Evolutionary conservation across 768 basidiomycete species (phyloP).

Genomic region (Filobasidium floriforme): DNA sequence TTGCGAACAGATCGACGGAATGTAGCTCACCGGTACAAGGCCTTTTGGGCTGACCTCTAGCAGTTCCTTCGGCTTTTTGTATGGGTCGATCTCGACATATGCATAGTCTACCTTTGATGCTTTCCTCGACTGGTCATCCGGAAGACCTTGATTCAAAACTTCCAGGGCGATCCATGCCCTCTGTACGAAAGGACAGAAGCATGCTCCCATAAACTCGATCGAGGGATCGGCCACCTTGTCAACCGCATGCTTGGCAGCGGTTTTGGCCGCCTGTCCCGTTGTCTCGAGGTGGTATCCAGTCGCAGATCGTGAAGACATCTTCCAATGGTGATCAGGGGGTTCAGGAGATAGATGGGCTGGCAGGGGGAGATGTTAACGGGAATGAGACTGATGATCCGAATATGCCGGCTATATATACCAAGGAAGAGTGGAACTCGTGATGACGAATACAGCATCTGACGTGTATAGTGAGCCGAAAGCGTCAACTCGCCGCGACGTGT

Average conservation of each 20-base stretch:
- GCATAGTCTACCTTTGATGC: slow-evolving; percentile 8
- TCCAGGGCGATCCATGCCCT: slow-evolving; percentile 15
- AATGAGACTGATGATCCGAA: too few species aligned
- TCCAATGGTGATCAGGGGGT: too few species aligned
- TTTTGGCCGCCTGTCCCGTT: slow-evolving; percentile 13
- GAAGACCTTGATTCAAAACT: slow-evolving; percentile 1
- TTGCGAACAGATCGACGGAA: background rate
- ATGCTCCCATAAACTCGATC: slow-evolving; percentile 14
- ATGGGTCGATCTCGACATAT: slow-evolving; percentile 18
- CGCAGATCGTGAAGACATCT: slow-evolving; percentile 17
- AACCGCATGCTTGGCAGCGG: background rate
- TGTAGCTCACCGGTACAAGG: slow-evolving; percentile 16
- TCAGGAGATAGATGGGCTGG: background rate
- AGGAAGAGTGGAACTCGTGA: too few species aligned
- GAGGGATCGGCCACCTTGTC: background rate
- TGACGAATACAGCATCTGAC: too few species aligned
- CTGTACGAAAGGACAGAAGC: slow-evolving; percentile 21
- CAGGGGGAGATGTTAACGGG: too few species aligned
- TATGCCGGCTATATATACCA: too few species aligned
- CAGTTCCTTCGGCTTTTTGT: slow-evolving; percentile 19
- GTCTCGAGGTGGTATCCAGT: slow-evolving; percentile 17
- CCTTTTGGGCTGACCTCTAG: slow-evolving; percentile 16
- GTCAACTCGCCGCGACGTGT: too few species aligned
- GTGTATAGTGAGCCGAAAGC: too few species aligned
- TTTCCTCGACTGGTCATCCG: slow-evolving; percentile 1